Percentiles rank a stretch among this genome's conserved stretches.
phyloP scores from a whole-genome alignment of 2,329 filamentous ascomycete species.

The Cryoendolithus antarcticus region DNA sequence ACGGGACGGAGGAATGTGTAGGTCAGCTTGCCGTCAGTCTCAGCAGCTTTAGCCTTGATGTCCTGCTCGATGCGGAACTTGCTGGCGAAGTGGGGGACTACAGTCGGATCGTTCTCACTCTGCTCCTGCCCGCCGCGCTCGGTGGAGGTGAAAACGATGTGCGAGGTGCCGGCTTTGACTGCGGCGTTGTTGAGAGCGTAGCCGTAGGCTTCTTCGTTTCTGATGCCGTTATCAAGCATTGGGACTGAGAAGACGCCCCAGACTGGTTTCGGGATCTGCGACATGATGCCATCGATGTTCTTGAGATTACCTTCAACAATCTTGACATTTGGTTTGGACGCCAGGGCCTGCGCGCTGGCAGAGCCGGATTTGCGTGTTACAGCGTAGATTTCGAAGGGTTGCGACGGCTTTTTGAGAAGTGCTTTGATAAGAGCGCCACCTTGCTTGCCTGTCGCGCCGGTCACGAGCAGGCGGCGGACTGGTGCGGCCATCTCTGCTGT shows the following conservation, averaged over 20 bases:
- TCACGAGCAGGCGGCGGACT: conserved; percentile 25
- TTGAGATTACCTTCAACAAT: conserved; percentile 48
- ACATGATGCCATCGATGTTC: conserved; percentile 39
- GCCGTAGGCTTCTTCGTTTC: conserved; percentile 43
- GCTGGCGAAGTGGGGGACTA: conserved; percentile 47
- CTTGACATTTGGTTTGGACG: conserved; percentile 34
- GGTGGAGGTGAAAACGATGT: conserved; percentile 46
- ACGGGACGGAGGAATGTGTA: conserved; percentile 53
- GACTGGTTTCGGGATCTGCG: conserved; percentile 11
- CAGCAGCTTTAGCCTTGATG: conserved; percentile 35
- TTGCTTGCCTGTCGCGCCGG: conserved; percentile 36
- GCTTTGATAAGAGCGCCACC: conserved; percentile 33
- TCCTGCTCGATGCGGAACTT: conserved; percentile 53
- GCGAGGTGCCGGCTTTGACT: conserved; percentile 40
- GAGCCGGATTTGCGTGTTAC: conserved; percentile 47
- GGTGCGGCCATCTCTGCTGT: no score
- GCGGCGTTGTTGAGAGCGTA: conserved; percentile 47
- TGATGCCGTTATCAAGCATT: conserved; percentile 11
- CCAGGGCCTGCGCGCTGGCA: conserved; percentile 37
- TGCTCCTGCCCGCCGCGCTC: conserved; percentile 48
- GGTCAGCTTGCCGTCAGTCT: conserved; percentile 35
- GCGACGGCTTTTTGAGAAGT: conserved; percentile 23
- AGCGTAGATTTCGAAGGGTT: conserved; percentile 38
- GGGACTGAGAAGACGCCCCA: conserved; percentile 19
- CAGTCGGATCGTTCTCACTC: conserved; percentile 40